Evolutionary conservation across 2,329 filamentous ascomycete species (phyloP).

Genomic region (Stachybotrys elegans): DNA sequence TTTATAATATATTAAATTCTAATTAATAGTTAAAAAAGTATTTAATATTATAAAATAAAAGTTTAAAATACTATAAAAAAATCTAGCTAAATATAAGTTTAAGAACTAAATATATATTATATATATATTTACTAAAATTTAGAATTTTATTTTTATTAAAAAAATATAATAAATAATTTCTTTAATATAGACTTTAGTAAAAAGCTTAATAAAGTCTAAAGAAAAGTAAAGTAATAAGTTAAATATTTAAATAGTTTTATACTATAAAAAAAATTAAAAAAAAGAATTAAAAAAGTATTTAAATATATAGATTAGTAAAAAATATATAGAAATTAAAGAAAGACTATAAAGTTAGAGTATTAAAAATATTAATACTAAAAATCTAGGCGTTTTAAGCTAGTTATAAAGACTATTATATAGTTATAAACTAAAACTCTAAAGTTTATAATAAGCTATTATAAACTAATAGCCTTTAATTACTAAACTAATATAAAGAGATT

Average conservation of each 20-base stretch:
- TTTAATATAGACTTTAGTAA: background rate
- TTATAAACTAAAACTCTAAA: no score
- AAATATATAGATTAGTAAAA: background rate
- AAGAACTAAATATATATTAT: background rate
- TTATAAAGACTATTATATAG: background rate
- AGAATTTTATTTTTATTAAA: background rate
- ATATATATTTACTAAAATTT: background rate
- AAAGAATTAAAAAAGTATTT: background rate
- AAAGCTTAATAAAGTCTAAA: background rate
- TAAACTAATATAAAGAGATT: no score
- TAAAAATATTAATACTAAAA: background rate
- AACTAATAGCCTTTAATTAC: no score
- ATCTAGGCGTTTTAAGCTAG: background rate
- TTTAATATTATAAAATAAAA: background rate
- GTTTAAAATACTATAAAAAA: background rate
- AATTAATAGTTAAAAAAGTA: background rate
- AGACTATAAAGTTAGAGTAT: background rate
- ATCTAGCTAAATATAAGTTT: background rate
- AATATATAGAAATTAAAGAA: background rate
- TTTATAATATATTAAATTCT: background rate
- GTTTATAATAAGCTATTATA: no score
- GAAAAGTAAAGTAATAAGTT: background rate
- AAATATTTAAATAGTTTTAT: background rate
- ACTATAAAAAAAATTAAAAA: background rate
- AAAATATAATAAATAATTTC: background rate